Conservation (phyloP, 768 basidiomycete species). For the Naganishia friedmannii region DNA sequence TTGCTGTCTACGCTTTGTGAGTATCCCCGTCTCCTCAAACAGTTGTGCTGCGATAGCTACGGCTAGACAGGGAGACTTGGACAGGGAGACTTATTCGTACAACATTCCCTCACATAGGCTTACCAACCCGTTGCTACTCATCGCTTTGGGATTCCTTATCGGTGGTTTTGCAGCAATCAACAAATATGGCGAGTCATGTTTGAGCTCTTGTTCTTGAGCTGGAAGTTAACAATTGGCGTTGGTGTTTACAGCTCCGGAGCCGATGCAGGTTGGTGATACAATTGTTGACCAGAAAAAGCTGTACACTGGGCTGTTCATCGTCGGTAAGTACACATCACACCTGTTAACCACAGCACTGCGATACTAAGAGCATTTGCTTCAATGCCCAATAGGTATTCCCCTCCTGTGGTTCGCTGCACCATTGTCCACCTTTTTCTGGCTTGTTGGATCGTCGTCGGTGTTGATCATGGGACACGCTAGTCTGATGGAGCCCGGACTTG, state of each 20-base stretch:
- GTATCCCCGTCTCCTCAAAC: constrained; percentile 45
- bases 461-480: constrained; percentile 82
- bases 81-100: background rate
- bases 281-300: constrained; percentile 83
- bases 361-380: background rate
- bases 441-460: constrained; percentile 80
- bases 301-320: constrained; percentile 82
- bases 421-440: constrained; percentile 81
- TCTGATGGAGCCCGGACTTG: constrained; percentile 88
- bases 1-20: constrained; percentile 79
- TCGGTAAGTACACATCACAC: constrained; percentile 49
- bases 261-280: constrained; percentile 75
- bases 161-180: constrained; percentile 88
- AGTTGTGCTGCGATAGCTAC: background rate
- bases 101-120: constrained; percentile 56
- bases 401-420: constrained; percentile 65
- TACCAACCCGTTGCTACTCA: constrained; percentile 74
- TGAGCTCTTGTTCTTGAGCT: constrained; percentile 17
- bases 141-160: constrained; percentile 81
- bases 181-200: constrained; percentile 66
- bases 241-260: constrained; percentile 66
- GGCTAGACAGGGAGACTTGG: too few relatives aligned
- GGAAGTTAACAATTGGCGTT: too few relatives aligned
- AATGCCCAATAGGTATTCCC: constrained; percentile 63
- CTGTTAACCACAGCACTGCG: background rate